Conservation (phyloP, 495 filamentous ascomycete genomes). For the Aspergillus incahuasiensis region DNA sequence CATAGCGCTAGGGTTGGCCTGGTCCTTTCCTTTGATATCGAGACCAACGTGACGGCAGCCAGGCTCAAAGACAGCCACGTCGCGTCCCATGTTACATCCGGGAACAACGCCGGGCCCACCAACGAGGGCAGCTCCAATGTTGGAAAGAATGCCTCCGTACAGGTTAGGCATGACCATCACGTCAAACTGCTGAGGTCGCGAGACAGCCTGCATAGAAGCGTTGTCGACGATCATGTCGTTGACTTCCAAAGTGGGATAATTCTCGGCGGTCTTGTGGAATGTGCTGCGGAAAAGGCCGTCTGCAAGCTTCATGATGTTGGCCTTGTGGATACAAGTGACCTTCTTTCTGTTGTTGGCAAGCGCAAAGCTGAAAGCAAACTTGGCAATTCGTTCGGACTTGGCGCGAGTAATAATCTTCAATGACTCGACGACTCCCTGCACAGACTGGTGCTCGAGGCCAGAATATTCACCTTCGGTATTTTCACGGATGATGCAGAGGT, state of each 20-base stretch:
- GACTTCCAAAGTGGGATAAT: constrained; percentile 87
- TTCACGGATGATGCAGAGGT: constrained; percentile 98
- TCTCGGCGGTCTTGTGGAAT: constrained; percentile 85
- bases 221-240: constrained; percentile 99
- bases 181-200: constrained; percentile 93
- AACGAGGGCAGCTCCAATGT: constrained; percentile 97
- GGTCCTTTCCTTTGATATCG: constrained; percentile 98
- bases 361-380: constrained; percentile 96
- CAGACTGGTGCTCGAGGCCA: constrained; percentile 96
- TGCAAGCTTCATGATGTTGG: constrained; percentile 99
- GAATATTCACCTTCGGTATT: constrained; percentile 99
- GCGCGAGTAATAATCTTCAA: constrained; percentile 99
- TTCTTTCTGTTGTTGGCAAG: constrained; percentile 98
- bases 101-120: constrained; percentile 96
- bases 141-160: constrained; percentile 97
- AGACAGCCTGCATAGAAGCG: constrained; percentile 98
- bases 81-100: constrained; percentile 98
- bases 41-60: constrained; percentile 98
- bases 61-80: constrained; percentile 97
- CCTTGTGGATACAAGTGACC: constrained; percentile 99
- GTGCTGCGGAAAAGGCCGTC: constrained; percentile 98
- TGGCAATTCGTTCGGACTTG: constrained; percentile 97
- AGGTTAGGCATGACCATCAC: constrained; percentile 99
- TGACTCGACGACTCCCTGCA: constrained; percentile 94
- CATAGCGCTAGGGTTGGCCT: constrained; percentile 96